Evolutionary conservation across 2,329 filamentous ascomycete species (phyloP).

Genomic region (Colletotrichum paranaense): DNA sequence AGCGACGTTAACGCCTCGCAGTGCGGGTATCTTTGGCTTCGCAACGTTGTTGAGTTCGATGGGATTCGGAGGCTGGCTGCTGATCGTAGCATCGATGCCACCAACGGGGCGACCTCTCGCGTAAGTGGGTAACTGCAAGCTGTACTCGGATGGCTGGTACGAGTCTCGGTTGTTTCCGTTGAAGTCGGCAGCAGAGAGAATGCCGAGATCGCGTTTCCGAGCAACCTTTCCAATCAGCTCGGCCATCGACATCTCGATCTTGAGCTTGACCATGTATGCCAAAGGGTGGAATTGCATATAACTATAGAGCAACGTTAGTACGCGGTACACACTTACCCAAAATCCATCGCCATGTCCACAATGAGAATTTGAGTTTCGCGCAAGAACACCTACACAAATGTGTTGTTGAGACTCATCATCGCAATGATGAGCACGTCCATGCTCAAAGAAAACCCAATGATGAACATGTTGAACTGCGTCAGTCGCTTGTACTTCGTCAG

Average conservation of each 20-base stretch:
- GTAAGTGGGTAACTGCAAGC: constrained; percentile 16
- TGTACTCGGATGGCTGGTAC: constrained; percentile 19
- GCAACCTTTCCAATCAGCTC: constrained; percentile 58
- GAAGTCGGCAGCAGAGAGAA: constrained; percentile 17
- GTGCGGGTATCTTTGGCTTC: neutral
- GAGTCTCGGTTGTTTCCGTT: constrained; percentile 8
- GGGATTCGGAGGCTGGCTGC: neutral
- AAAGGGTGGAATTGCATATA: constrained; percentile 64
- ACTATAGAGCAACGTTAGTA: constrained; percentile 37
- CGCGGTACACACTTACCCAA: too few relatives aligned
- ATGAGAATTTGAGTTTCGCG: neutral
- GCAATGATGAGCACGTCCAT: constrained; percentile 56
- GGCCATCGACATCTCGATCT: constrained; percentile 67
- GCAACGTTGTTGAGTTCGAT: neutral
- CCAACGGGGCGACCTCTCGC: neutral
- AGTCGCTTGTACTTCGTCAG: constrained; percentile 57
- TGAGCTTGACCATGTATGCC: constrained; percentile 63
- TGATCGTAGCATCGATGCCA: neutral
- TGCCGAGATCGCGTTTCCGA: constrained; percentile 30
- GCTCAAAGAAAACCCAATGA: constrained; percentile 55
- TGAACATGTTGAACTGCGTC: constrained; percentile 56
- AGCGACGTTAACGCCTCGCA: constrained; percentile 15
- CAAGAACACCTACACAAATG: constrained; percentile 49
- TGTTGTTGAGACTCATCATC: constrained; percentile 56
- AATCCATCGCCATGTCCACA: neutral